Base-by-base conservation (phyloP, 2,329 filamentous ascomycete species). In the Cordyceps militaris region DNA sequence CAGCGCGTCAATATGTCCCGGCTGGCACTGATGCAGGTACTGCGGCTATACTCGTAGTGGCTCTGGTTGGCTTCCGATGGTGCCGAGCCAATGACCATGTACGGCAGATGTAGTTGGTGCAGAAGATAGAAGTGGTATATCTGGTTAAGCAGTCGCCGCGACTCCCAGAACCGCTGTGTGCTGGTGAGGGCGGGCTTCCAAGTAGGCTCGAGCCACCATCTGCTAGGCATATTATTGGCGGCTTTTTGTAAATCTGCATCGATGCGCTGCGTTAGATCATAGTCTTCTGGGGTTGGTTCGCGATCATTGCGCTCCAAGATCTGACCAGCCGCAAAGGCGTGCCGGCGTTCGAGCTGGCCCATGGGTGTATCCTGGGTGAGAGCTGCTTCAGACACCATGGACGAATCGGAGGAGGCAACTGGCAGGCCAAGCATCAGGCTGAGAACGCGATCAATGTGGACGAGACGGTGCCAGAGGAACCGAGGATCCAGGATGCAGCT, bases 391-490 rank as follows among this genome's bases (percentile, higher is more conserved):
- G 60, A 32, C 28, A 61, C 60, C 44, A 70, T 65, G 19, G 46
- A 50, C 5, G 40, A 60, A n/a, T 65, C 66, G 0, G 63, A 36
- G 0, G 64, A 66, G 24, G 65, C 67, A 9, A 67, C 67, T 0
- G 74, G 71, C 1, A 76, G 65, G 3, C 74, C 73, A 1, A 77
- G 65, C 63, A 76, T 69, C 2, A 77, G 63, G 13, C 65, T 72
- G 1, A 77, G 61, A 10, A 70, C 66, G 3, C 72, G 69, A 32
- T 77, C 75, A 11, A 67, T 63, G 13, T 62, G 67, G 1, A 74
- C 61, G 10, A 76, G 66, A 0, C 72, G 70, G 32, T 70, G 71
- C 73, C 74, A 77, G 23, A 75, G 40, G 16, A 62, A 60, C 6
- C 63, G 40, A 8, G 63, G 60, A 6, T 63, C 48, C 14, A 50